phyloP scores from a whole-genome alignment of 352 stramenopile genomes.

The Phytophthora niederhauseri region DNA sequence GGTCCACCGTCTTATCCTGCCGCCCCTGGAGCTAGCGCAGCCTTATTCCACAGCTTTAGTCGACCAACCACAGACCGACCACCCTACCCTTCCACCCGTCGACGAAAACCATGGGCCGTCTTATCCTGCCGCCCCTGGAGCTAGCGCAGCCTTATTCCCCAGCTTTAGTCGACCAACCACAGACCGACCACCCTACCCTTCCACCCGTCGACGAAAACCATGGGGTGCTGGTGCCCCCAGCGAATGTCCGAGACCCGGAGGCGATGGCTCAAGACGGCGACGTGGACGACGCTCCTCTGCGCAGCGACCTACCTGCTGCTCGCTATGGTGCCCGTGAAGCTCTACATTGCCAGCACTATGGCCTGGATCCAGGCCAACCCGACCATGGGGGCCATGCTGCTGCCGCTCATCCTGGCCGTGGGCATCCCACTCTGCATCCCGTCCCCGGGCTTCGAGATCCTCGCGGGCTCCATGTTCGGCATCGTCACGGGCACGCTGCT shows the following conservation, averaged over 20 bases:
- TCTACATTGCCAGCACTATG: conserved; percentile 35
- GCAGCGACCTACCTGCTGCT: conserved; percentile 28
- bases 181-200: conserved; percentile 4
- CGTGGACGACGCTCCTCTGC: conserved; percentile 17
- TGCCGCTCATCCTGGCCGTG: conserved; percentile 59
- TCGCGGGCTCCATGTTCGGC: conserved; percentile 70
- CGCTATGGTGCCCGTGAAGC: conserved; percentile 51
- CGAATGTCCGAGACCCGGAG: conserved; percentile 14
- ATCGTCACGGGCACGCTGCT: conserved; percentile 51
- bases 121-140: conserved; percentile 16
- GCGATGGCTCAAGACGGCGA: conserved; percentile 36
- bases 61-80: conserved; percentile 16
- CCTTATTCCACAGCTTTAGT: conserved; percentile 26
- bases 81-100: not conserved
- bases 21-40: not conserved
- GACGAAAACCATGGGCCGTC: conserved; percentile 16
- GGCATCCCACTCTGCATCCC: conserved; percentile 71
- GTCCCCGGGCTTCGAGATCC: conserved; percentile 68
- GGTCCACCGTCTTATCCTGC: conserved; percentile 20
- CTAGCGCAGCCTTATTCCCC: conserved; percentile 21
- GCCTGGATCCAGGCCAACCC: conserved; percentile 60
- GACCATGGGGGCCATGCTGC: conserved; percentile 46
- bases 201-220: conserved; percentile 1
- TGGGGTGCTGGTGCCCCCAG: conserved; percentile 8
- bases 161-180: conserved; percentile 19